Conservation (phyloP, 805 yeast species). For the Vanderwaltozyma polyspora region DNA sequence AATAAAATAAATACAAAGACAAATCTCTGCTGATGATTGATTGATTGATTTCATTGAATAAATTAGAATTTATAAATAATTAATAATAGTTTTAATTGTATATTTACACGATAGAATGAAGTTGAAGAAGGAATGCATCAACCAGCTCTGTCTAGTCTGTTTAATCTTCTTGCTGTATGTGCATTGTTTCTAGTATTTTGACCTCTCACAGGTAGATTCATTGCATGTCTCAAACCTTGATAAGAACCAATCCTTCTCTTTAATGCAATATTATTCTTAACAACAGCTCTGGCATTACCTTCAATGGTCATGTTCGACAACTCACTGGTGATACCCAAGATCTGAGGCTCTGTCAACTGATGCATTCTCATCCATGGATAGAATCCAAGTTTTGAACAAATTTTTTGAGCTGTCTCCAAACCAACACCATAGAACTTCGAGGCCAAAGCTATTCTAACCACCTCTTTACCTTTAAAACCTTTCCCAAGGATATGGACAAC, state of each 20-base stretch:
- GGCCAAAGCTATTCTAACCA: slow-evolving; percentile 50
- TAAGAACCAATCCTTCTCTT: slow-evolving; percentile 77
- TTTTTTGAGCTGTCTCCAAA: slow-evolving; percentile 50
- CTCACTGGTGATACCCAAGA: slow-evolving; percentile 79
- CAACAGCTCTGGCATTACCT: slow-evolving; percentile 61
- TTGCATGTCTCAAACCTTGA: slow-evolving; percentile 80
- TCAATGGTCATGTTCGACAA: slow-evolving; percentile 74
- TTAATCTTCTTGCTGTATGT: slow-evolving; percentile 76
- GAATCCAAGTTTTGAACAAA: slow-evolving; percentile 82
- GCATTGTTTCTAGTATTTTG: slow-evolving; percentile 90
- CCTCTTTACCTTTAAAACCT: slow-evolving; percentile 35
- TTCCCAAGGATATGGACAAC: slow-evolving; percentile 44
- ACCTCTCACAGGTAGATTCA: slow-evolving; percentile 75
- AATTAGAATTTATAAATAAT: too few species aligned
- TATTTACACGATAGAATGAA: too few species aligned
- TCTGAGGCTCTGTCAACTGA: slow-evolving; percentile 79
- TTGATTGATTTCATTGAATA: too few species aligned
- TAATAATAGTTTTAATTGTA: too few species aligned
- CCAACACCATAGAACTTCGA: slow-evolving; percentile 84
- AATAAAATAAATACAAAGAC: too few species aligned
- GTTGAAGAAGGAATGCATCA: slow-evolving; percentile 7
- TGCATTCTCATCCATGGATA: slow-evolving; percentile 93
- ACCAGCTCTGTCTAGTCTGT: slow-evolving; percentile 57
- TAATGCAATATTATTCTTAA: slow-evolving; percentile 64
- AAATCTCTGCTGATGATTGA: too few species aligned